Conservation (phyloP, 192 early-diverging fungal species). For the Dissophora ornata region DNA sequence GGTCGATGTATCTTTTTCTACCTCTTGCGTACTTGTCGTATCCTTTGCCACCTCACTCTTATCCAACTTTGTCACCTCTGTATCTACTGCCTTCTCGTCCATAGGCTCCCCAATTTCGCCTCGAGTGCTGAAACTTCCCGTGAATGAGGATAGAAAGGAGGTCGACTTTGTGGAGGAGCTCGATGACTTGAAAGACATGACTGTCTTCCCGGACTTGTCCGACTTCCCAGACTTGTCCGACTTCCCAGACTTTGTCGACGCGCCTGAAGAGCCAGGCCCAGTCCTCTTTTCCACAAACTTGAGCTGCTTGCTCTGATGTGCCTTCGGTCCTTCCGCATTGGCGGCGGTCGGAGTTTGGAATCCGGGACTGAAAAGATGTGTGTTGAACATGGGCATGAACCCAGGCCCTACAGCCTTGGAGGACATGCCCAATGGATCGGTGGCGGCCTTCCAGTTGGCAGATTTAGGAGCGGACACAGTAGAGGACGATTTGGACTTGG, state of each 20-base stretch:
- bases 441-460: constrained; percentile 14
- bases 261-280: constrained; percentile 8
- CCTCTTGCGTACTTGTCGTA: neutral
- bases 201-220: constrained; percentile 5
- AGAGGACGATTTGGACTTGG: constrained; percentile 30
- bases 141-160: constrained; percentile 17
- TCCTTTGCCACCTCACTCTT: neutral
- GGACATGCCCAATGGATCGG: constrained; percentile 34
- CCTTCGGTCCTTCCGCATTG: constrained; percentile 8
- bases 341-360: neutral
- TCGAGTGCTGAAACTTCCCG: neutral
- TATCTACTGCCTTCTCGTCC: neutral
- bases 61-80: neutral
- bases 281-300: constrained; percentile 34
- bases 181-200: constrained; percentile 16
- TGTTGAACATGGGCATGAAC: constrained; percentile 28
- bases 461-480: constrained; percentile 15
- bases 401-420: constrained; percentile 18
- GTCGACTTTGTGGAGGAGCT: constrained; percentile 29
- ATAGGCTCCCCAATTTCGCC: neutral
- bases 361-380: constrained; percentile 26
- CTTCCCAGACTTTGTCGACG: constrained; percentile 29
- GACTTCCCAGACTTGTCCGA: constrained; percentile 13
- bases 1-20: neutral
- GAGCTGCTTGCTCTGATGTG: constrained; percentile 27